Conservation (phyloP, 306 rosid genomes). For the Fagus sylvatica region DNA sequence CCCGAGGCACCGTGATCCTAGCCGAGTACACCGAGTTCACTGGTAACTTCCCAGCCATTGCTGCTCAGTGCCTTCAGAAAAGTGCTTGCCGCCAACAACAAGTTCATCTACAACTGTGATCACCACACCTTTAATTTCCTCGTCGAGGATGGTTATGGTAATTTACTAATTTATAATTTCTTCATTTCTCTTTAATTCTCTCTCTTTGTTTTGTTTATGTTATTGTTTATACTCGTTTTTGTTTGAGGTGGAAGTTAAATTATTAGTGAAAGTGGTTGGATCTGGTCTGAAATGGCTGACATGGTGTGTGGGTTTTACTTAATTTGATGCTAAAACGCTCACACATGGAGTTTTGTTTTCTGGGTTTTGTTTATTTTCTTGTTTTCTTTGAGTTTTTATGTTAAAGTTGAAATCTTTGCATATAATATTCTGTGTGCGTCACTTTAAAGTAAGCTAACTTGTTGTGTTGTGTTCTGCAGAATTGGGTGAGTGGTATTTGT, state of each 20-base stretch:
- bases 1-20: constrained; percentile 87
- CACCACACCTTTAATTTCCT: constrained; percentile 89
- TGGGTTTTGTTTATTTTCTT: constrained; percentile 25
- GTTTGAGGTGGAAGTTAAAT: constrained; percentile 11
- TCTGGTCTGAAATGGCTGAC: constrained; percentile 34
- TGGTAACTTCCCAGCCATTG: constrained; percentile 94
- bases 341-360: constrained; percentile 15
- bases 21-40: constrained; percentile 94
- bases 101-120: constrained; percentile 88
- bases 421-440: not conserved
- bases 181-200: constrained; percentile 8
- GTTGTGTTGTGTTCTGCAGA: not conserved
- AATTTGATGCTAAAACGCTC: not conserved
- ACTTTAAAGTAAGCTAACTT: not conserved
- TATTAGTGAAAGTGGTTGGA: constrained; percentile 36
- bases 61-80: constrained; percentile 87
- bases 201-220: not conserved
- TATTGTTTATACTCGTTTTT: not conserved
- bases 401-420: constrained; percentile 1
- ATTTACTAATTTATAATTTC: not conserved
- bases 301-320: constrained; percentile 10
- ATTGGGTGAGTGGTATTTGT: not conserved
- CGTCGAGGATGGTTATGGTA: constrained; percentile 90
- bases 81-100: constrained; percentile 79
- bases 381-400: constrained; percentile 6